Conservation (phyloP, 2,329 filamentous ascomycete genomes). For the Talaromyces sp. region DNA sequence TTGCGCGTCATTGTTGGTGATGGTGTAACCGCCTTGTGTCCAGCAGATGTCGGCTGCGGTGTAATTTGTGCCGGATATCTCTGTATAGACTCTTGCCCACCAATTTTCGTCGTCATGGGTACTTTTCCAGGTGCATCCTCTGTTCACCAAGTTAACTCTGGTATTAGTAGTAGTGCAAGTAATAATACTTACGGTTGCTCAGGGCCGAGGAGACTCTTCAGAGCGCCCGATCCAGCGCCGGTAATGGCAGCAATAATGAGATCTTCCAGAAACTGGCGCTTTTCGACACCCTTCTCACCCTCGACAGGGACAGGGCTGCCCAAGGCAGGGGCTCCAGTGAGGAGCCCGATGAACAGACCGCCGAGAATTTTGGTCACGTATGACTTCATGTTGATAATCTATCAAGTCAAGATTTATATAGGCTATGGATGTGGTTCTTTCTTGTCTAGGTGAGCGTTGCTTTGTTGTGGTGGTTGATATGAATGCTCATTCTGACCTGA, state of each 20-base stretch:
- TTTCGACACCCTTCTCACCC: neutral
- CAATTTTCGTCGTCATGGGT: neutral
- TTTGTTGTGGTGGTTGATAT: neutral
- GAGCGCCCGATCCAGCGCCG: neutral
- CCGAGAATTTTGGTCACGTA: neutral
- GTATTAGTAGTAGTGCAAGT: neutral
- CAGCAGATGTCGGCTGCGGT: neutral
- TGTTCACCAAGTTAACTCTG: neutral
- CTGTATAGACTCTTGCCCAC: neutral
- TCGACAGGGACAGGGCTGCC: neutral
- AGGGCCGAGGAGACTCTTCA: neutral
- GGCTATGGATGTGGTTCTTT: neutral
- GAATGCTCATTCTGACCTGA: neutral
- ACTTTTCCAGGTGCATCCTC: constrained; percentile 1
- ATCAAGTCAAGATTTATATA: neutral
- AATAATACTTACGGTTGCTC: neutral
- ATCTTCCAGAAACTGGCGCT: neutral
- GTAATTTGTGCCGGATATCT: neutral
- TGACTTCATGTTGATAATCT: neutral
- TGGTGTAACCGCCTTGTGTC: constrained; percentile 2
- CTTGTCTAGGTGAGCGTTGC: neutral
- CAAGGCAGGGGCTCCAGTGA: neutral
- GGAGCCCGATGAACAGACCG: neutral
- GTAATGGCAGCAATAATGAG: neutral
- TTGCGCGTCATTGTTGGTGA: neutral